These are phyloP conservation scores for Galium porrigens DNA, from an alignment of 305 asterid genomes.

Conservation along the genomic window DNA sequence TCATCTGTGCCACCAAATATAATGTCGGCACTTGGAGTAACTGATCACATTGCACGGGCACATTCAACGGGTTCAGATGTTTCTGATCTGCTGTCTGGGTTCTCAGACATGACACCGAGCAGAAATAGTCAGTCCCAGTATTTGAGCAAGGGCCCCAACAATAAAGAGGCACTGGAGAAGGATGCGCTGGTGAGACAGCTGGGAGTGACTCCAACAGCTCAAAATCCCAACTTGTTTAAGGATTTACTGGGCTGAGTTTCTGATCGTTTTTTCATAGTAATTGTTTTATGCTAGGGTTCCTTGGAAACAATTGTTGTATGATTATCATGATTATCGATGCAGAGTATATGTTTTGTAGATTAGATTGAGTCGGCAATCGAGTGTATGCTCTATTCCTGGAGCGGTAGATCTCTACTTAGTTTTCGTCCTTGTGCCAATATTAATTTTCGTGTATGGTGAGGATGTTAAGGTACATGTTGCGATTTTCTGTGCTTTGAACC, in stretches of 20 bases:
- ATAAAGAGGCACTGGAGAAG: slow-evolving; percentile 61
- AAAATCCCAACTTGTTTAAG: slow-evolving; percentile 73
- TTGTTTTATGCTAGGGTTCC: neutral
- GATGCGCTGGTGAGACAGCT: slow-evolving; percentile 82
- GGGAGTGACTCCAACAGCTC: slow-evolving; percentile 76
- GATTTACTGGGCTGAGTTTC: slow-evolving; percentile 56
- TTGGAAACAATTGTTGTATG: slow-evolving; percentile 7
- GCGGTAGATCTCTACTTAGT: neutral
- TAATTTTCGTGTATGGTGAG: neutral
- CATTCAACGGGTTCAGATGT: slow-evolving; percentile 17
- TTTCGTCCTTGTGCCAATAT: neutral
- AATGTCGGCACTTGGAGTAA: slow-evolving; percentile 44
- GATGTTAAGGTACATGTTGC: neutral
- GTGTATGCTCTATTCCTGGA: neutral
- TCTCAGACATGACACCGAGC: slow-evolving; percentile 20
- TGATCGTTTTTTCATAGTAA: neutral
- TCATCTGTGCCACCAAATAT: slow-evolving; percentile 41
- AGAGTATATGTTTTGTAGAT: slow-evolving; percentile 22
- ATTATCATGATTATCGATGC: slow-evolving; percentile 18
- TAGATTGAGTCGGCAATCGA: slow-evolving; percentile 7
- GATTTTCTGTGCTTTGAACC: neutral
- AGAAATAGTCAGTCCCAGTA: slow-evolving; percentile 33
- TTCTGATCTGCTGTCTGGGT: slow-evolving; percentile 9
- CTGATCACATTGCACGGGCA: slow-evolving; percentile 17
- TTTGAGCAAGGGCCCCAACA: slow-evolving; percentile 50